These are phyloP conservation scores for Thielaviopsis musarum DNA, from an alignment of 2,329 filamentous ascomycete species.

Conservation along the genomic window DNA sequence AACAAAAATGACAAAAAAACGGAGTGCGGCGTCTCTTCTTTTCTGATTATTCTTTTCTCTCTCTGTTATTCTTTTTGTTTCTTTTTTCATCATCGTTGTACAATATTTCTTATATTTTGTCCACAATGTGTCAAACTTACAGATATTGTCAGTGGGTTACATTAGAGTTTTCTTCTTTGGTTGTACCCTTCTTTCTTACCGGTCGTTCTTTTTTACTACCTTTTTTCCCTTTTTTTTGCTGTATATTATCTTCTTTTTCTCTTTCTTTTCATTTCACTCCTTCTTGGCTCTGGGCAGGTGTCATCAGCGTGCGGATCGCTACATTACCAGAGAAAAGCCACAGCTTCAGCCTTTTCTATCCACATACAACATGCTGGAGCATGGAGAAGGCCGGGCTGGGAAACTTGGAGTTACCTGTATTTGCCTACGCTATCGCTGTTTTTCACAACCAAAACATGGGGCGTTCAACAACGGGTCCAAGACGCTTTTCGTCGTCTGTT, in stretches of 20 bases:
- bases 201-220: neutral
- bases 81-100: neutral
- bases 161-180: neutral
- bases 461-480: constrained; percentile 64
- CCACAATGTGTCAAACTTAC: neutral
- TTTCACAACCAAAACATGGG: constrained; percentile 75
- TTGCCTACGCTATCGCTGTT: constrained; percentile 54
- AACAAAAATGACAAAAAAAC: neutral
- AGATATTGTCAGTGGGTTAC: neutral
- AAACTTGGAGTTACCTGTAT: constrained; percentile 45
- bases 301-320: constrained; percentile 11
- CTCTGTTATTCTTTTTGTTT: neutral
- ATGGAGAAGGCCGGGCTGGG: constrained; percentile 24
- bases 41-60: neutral
- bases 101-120: neutral
- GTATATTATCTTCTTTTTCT: neutral
- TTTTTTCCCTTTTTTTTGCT: neutral
- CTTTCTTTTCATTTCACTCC: constrained; percentile 7
- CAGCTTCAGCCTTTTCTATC: constrained; percentile 15
- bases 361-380: constrained; percentile 54
- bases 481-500: constrained; percentile 40
- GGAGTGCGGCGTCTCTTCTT: neutral
- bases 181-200: neutral
- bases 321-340: constrained; percentile 13
- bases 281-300: constrained; percentile 12